These are phyloP conservation scores for Acrocalymma vagum DNA, from an alignment of 2,329 filamentous ascomycete species.

Conservation along the genomic window DNA sequence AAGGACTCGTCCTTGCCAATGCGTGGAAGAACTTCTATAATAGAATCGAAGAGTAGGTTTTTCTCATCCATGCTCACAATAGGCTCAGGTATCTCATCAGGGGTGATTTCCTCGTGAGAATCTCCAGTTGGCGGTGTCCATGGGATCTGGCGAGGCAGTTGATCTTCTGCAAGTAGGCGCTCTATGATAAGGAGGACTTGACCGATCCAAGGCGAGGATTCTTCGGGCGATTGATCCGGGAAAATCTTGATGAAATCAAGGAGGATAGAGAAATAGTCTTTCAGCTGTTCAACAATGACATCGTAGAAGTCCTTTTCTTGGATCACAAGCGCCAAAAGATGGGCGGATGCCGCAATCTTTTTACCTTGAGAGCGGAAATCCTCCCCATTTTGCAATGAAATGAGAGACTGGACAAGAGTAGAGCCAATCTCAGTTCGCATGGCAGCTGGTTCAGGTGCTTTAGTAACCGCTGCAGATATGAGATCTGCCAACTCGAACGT, in stretches of 20 bases:
- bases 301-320: constrained; percentile 84
- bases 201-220: constrained; percentile 90
- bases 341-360: constrained; percentile 90
- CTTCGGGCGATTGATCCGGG: constrained; percentile 72
- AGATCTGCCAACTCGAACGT: constrained; percentile 92
- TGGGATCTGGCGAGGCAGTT: constrained; percentile 76
- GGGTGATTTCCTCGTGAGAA: constrained; percentile 58
- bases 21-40: constrained; percentile 85
- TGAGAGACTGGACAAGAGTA: constrained; percentile 83
- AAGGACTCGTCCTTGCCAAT: constrained; percentile 88
- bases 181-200: constrained; percentile 91
- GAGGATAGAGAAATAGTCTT: constrained; percentile 78
- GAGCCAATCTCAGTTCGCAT: constrained; percentile 79
- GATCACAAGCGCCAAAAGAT: constrained; percentile 86
- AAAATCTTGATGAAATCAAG: constrained; percentile 80
- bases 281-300: constrained; percentile 76
- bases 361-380: constrained; percentile 64
- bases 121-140: constrained; percentile 70
- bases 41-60: constrained; percentile 73
- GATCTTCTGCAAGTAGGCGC: constrained; percentile 87
- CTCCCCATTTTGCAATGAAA: constrained; percentile 69
- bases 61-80: constrained; percentile 73
- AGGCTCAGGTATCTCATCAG: constrained; percentile 67
- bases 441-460: constrained; percentile 65
- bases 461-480: constrained; percentile 75